Base-by-base conservation (phyloP, 306 rosid genomes). In the Chamaecrista fasciculata region DNA sequence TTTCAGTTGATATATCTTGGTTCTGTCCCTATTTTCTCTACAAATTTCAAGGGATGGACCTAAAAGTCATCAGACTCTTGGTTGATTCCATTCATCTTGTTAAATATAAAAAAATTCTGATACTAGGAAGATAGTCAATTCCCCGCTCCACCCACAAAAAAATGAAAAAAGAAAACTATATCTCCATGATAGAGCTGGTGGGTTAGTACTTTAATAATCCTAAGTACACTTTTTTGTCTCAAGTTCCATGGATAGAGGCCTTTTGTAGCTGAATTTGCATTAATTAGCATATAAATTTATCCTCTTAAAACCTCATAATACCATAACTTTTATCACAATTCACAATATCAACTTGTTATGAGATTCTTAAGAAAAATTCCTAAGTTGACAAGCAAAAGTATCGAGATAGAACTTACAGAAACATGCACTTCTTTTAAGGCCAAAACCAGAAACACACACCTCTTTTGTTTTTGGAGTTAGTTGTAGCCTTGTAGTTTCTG, bases 381-480 rank as follows among this genome's bases (percentile, higher is more conserved):
- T n/a, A n/a, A n/a, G n/a, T n/a, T n/a, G n/a, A n/a, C n/a, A n/a
- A n/a, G n/a, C n/a, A n/a, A n/a, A n/a, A n/a, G n/a, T n/a, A n/a
- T n/a, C n/a, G n/a, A n/a, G 11, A 52, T 52, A 16, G 24, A 39
- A 40, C 63, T 50, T 66, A 25, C 3, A 25, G 36, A 74, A 21
- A 25, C 15, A 19, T 39, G 39, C 23, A 23, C 55, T n/a, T n/a
- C n/a, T n/a, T n/a, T n/a, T n/a, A n/a, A n/a, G n/a, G n/a, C n/a
- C n/a, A n/a, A n/a, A n/a, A n/a, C n/a, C n/a, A n/a, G n/a, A n/a
- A n/a, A n/a, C n/a, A n/a, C n/a, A n/a, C n/a, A n/a, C n/a, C n/a
- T n/a, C n/a, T n/a, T n/a, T n/a, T n/a, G n/a, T 43, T 76, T 76
- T 31, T 14, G 10, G 62, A 28, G 64, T 29, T 34, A 56, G 62